These are phyloP conservation scores for Coleophoma crateriformis DNA, from an alignment of 2,329 filamentous ascomycete species.

Conservation along the genomic window DNA sequence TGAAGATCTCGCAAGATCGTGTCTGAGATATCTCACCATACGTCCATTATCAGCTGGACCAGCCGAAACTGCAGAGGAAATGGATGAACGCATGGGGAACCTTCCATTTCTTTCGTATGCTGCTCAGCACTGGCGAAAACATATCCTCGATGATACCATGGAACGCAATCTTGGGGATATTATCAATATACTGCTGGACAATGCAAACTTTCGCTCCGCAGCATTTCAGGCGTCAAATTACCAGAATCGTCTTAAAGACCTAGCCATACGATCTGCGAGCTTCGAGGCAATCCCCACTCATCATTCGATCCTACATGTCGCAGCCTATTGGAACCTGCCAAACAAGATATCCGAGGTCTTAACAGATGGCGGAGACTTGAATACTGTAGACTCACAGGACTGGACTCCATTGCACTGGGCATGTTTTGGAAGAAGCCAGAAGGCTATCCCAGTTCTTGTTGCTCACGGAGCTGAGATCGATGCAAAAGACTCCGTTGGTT, in stretches of 20 bases:
- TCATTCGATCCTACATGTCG: neutral
- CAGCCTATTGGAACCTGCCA: neutral
- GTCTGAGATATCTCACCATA: neutral
- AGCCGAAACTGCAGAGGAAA: neutral
- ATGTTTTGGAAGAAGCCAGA: neutral
- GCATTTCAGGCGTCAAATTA: neutral
- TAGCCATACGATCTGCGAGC: neutral
- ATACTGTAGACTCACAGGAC: neutral
- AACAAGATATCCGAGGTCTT: neutral
- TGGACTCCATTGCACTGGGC: neutral
- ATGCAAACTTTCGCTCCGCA: neutral
- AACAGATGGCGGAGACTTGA: neutral
- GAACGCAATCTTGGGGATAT: neutral
- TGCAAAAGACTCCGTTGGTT: neutral
- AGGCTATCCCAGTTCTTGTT: neutral
- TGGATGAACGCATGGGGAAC: neutral
- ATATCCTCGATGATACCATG: neutral
- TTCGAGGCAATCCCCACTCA: neutral
- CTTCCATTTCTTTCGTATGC: neutral
- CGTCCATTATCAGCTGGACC: neutral
- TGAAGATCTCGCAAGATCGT: neutral
- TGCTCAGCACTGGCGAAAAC: neutral
- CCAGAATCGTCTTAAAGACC: neutral
- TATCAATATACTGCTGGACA: neutral
- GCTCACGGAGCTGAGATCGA: neutral